phyloP scores from a whole-genome alignment of 1,139 yeast genomes.

The Yamadazyma jaroonii region DNA sequence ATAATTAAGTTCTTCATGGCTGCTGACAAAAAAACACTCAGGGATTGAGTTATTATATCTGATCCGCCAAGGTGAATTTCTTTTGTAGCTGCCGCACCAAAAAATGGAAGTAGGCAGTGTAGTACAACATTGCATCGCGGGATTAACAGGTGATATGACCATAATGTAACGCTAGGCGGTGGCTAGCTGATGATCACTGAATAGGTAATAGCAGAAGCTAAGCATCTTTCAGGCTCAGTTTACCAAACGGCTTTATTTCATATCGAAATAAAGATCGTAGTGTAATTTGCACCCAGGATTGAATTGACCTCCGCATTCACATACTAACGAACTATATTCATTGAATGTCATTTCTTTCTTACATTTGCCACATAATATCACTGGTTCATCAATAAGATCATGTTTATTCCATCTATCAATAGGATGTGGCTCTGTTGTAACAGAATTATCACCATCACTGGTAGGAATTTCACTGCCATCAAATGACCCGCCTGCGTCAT shows the following conservation, averaged over 20 bases:
- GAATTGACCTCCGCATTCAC: slow-evolving; percentile 26
- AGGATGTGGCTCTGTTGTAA: neutral
- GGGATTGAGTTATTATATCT: neutral
- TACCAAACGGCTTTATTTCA: too few species aligned
- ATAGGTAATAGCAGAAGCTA: too few species aligned
- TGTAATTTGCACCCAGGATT: slow-evolving; percentile 41
- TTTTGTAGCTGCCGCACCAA: slow-evolving; percentile 1
- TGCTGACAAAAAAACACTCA: too few species aligned
- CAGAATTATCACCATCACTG: neutral
- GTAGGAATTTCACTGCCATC: too few species aligned
- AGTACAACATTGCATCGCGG: neutral
- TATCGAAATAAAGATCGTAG: slow-evolving; percentile 34
- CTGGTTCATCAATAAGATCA: slow-evolving; percentile 16
- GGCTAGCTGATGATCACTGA: too few species aligned
- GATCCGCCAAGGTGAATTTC: neutral
- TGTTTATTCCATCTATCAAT: slow-evolving; percentile 13
- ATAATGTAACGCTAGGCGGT: too few species aligned
- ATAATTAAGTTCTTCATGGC: slow-evolving; percentile 15
- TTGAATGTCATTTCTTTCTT: slow-evolving; percentile 25
- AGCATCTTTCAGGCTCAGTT: too few species aligned
- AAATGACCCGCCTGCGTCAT: too few species aligned
- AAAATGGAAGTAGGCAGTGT: slow-evolving; percentile 2
- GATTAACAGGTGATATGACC: neutral
- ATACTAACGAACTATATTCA: slow-evolving; percentile 16
- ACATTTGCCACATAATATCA: slow-evolving; percentile 41